Percentiles rank a stretch among this genome's conserved stretches.
These are phyloP conservation scores for Dictyostelium intermedium DNA, from an alignment of 78 protist species.

Conservation along the genomic window DNA sequence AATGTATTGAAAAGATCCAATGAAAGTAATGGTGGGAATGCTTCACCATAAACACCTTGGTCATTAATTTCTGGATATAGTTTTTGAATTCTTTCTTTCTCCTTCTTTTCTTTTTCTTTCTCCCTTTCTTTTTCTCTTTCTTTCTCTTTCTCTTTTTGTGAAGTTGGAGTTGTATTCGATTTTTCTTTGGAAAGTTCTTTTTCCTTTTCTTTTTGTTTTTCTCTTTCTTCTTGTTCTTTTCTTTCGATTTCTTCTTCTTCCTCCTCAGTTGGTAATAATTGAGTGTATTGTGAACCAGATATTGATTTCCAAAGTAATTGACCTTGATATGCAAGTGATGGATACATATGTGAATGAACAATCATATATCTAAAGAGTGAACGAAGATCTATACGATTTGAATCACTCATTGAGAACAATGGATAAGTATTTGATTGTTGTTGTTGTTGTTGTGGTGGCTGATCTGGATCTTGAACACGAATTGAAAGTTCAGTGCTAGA, in stretches of 20 bases:
- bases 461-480: neutral
- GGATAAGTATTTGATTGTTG: neutral
- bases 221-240: neutral
- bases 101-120: neutral
- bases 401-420: conserved; percentile 37
- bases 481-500: conserved; percentile 37
- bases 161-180: too few relatives aligned
- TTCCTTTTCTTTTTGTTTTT: too few relatives aligned
- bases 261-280: conserved; percentile 6
- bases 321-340: neutral
- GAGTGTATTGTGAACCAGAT: neutral
- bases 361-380: conserved; percentile 42
- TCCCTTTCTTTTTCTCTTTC: neutral
- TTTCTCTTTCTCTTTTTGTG: neutral
- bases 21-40: conserved; percentile 59
- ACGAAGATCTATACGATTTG: conserved; percentile 56
- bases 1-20: conserved; percentile 60
- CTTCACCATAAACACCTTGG: neutral
- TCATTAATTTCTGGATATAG: neutral
- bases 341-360: conserved; percentile 6
- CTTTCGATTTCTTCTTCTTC: neutral
- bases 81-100: neutral
- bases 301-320: conserved; percentile 39
- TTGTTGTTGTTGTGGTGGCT: neutral
- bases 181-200: neutral